Base-by-base conservation (phyloP, 768 basidiomycete species). In the Cyathus striatus region DNA sequence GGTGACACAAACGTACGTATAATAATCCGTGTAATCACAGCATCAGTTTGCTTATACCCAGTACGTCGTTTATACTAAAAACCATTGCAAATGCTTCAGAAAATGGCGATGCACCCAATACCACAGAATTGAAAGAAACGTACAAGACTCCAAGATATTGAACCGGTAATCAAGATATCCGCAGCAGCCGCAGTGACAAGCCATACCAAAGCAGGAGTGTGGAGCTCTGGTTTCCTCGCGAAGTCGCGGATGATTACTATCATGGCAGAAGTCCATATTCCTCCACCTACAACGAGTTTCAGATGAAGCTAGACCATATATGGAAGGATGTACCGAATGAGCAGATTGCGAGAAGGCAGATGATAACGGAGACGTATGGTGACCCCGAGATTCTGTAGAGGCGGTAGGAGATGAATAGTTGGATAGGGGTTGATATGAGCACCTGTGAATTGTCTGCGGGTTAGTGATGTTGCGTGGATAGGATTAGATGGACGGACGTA, bases 341-440 rank as follows among this genome's bases (percentile, higher is more conserved):
- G 1, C 46, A 14, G 20, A 46, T 17, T 5, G 49, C 47, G 7
- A 56, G 32, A 2, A 56, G 7, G 4, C 37, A 35, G 10, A 60
- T 47, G 16, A 50, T 1, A 14, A 23, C 18, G 14, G 53, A 39
- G 1, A 61, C 45, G 48, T 49, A 54, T 17, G 35, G 30, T 1
- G 48, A 52, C 9, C 45, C 27, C 9, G 49, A 52, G 13, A 60
- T 40, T 6, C 34, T 41, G 39, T 42, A 37, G 7, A 60, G 54
- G 4, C 56, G 40, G 49, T 50, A 52, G 0, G 55, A 51, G 10
- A 58, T 52, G 23, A 58, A 58, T 2, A 49, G 3, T 43, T 58
- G 59, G 0, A 58, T 54, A 2, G 55, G 54, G 3, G 53, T 48
- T 4, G 59, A 55, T 14, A 57, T 42, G 3, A 44, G 38, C 9